phyloP scores from a whole-genome alignment of 1,284 basidiomycete species.

The Cryptococcus sp. region DNA sequence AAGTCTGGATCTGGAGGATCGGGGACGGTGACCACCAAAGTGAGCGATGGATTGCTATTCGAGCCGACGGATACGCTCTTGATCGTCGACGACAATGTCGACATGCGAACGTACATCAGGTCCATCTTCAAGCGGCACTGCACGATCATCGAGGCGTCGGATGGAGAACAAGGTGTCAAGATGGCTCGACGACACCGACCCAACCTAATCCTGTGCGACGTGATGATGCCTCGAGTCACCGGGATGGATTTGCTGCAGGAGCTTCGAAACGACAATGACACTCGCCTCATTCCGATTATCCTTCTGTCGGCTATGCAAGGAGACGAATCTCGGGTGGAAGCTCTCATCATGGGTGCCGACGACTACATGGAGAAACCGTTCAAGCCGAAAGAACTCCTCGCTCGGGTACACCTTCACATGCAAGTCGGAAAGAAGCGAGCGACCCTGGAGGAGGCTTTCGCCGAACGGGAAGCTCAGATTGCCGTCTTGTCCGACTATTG shows the following conservation, averaged over 20 bases:
- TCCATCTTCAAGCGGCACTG: conserved; percentile 41
- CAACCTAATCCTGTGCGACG: conserved; percentile 35
- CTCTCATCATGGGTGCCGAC: conserved; percentile 47
- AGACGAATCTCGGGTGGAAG: conserved; percentile 34
- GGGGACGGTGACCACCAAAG: conserved; percentile 3
- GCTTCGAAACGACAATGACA: conserved; percentile 18
- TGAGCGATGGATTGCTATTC: conserved; percentile 25
- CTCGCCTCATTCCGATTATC: conserved; percentile 28
- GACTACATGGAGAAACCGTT: conserved; percentile 44
- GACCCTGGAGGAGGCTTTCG: conserved; percentile 34
- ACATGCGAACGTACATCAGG: conserved; percentile 41
- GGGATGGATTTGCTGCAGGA: conserved; percentile 31
- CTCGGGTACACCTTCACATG: conserved; percentile 43
- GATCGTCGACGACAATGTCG: conserved; percentile 34
- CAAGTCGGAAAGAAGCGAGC: conserved; percentile 41
- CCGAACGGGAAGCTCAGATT: conserved; percentile 34
- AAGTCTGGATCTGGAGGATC: conserved; percentile 3
- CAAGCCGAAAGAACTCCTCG: conserved; percentile 47
- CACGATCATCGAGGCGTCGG: conserved; percentile 38
- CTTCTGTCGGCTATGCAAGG: conserved; percentile 28
- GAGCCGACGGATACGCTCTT: conserved; percentile 28
- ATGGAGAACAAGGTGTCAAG: conserved; percentile 44
- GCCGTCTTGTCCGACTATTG: conserved; percentile 42
- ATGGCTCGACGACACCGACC: conserved; percentile 22
- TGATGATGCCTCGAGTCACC: conserved; percentile 42